These are phyloP conservation scores for Metarhizium humberi DNA, from an alignment of 2,329 filamentous ascomycete genomes.

Conservation along the genomic window DNA sequence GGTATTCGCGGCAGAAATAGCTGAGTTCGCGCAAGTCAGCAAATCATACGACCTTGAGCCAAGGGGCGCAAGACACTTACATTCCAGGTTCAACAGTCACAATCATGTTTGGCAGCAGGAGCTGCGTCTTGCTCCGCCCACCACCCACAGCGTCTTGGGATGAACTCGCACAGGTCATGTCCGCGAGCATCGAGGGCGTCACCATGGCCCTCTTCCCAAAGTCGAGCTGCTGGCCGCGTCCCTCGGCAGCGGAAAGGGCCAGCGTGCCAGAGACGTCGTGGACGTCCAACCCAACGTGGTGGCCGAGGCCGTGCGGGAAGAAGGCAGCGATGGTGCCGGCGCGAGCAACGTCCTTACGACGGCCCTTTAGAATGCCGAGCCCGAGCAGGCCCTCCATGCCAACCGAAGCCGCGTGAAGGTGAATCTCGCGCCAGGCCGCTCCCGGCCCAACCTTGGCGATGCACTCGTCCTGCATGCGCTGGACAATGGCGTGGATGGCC, in stretches of 20 bases:
- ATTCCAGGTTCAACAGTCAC: constrained; percentile 74
- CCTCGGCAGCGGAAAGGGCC: constrained; percentile 23
- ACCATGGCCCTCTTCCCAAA: constrained; percentile 33
- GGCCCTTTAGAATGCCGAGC: constrained; percentile 63
- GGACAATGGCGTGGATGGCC: constrained; percentile 68
- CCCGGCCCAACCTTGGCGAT: constrained; percentile 62
- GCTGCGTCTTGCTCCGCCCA: constrained; percentile 21
- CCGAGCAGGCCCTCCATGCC: constrained; percentile 61
- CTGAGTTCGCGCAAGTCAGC: constrained; percentile 23
- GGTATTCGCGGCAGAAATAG: constrained; percentile 67
- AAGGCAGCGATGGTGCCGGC: constrained; percentile 50
- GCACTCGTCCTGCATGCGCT: constrained; percentile 70
- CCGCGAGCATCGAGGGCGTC: constrained; percentile 24
- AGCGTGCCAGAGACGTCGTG: constrained; percentile 44
- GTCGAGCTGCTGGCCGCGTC: constrained; percentile 18
- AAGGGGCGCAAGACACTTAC: constrained; percentile 25
- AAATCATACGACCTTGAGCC: background rate
- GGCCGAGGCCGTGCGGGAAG: constrained; percentile 57
- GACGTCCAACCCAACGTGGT: constrained; percentile 57
- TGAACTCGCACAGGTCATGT: background rate
- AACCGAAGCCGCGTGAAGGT: constrained; percentile 62
- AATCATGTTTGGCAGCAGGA: constrained; percentile 54
- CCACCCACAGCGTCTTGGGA: constrained; percentile 9
- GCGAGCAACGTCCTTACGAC: constrained; percentile 42
- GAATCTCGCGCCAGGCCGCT: constrained; percentile 60